Evolutionary conservation across 805 yeast genomes (phyloP).

Genomic region (Saccharomycopsis sp.): DNA sequence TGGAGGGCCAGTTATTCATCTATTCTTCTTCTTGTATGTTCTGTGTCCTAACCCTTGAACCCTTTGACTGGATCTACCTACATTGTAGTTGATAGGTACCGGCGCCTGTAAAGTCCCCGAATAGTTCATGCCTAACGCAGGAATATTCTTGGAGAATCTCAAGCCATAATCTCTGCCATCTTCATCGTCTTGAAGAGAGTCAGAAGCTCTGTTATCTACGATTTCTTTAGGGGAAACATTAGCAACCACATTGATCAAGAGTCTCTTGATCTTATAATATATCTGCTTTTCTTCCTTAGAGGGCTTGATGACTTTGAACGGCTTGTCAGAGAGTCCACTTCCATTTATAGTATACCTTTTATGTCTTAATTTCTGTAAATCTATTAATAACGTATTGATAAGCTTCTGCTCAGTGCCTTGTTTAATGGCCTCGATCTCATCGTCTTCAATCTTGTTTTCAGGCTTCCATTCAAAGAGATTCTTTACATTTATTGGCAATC

Average conservation of each 20-base stretch:
- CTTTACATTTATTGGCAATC: constrained; percentile 29
- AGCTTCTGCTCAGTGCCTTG: constrained; percentile 36
- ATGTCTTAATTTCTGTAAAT: constrained; percentile 46
- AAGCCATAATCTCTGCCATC: constrained; percentile 32
- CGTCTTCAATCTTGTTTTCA: constrained; percentile 40
- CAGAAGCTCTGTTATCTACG: constrained; percentile 28
- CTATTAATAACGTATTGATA: constrained; percentile 39
- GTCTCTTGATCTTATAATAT: constrained; percentile 38
- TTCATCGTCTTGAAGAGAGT: constrained; percentile 31
- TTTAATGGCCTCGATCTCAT: constrained; percentile 43
- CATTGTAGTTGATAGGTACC: constrained; percentile 23
- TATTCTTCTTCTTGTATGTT: constrained; percentile 18
- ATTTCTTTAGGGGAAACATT: constrained; percentile 29
- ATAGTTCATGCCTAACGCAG: constrained; percentile 68
- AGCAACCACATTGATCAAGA: constrained; percentile 40
- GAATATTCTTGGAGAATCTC: constrained; percentile 39
- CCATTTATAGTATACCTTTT: constrained; percentile 31
- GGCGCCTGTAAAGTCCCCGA: constrained; percentile 74
- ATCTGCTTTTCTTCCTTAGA: constrained; percentile 35
- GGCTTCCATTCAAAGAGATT: constrained; percentile 47
- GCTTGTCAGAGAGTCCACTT: constrained; percentile 19
- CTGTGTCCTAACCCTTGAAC: constrained; percentile 6
- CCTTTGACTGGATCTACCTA: constrained; percentile 2
- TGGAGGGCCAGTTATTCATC: neutral
- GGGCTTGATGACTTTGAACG: constrained; percentile 33